Percentiles rank a stretch among this genome's conserved stretches.
These are phyloP conservation scores for Wakefieldia striispora DNA, from an alignment of 768 basidiomycete species.

Conservation along the genomic window DNA sequence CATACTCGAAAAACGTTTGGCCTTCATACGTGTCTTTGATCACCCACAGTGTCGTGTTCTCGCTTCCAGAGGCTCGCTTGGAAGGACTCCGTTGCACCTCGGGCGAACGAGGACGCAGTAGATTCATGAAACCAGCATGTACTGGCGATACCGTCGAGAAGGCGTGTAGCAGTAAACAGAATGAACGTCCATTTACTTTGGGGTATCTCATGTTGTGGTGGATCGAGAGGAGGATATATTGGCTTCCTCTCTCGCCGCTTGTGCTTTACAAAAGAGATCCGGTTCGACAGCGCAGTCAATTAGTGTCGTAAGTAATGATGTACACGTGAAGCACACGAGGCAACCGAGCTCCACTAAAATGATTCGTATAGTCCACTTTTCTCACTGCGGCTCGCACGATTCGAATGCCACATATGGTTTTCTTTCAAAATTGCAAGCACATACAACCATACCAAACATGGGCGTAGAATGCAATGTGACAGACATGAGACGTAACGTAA, in stretches of 20 bases:
- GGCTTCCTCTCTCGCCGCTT: neutral
- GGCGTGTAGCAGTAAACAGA: slow-evolving; percentile 13
- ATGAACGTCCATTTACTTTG: slow-evolving; percentile 4
- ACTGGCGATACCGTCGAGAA: slow-evolving; percentile 12
- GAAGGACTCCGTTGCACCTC: neutral
- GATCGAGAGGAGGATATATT: slow-evolving; percentile 3
- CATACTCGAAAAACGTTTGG: slow-evolving; percentile 66
- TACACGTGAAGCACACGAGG: slow-evolving; percentile 24
- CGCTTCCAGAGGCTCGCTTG: slow-evolving; percentile 12
- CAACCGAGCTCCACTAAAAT: neutral
- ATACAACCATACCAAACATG: slow-evolving; percentile 31
- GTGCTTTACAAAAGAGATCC: slow-evolving; percentile 3
- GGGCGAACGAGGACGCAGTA: slow-evolving; percentile 2
- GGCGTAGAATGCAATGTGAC: slow-evolving; percentile 16
- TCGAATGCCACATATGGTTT: slow-evolving; percentile 9
- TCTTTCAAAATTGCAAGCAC: slow-evolving; percentile 9
- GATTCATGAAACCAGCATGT: slow-evolving; percentile 11
- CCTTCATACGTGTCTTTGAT: slow-evolving; percentile 67
- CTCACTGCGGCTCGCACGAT: neutral
- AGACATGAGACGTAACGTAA: neutral
- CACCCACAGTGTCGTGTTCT: slow-evolving; percentile 56
- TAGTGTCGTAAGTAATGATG: slow-evolving; percentile 13
- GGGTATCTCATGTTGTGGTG: slow-evolving; percentile 16
- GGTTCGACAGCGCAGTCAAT: slow-evolving; percentile 13
- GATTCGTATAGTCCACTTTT: neutral